Conservation (phyloP, 192 early-diverging fungal species). For the Coemansia sp. region DNA sequence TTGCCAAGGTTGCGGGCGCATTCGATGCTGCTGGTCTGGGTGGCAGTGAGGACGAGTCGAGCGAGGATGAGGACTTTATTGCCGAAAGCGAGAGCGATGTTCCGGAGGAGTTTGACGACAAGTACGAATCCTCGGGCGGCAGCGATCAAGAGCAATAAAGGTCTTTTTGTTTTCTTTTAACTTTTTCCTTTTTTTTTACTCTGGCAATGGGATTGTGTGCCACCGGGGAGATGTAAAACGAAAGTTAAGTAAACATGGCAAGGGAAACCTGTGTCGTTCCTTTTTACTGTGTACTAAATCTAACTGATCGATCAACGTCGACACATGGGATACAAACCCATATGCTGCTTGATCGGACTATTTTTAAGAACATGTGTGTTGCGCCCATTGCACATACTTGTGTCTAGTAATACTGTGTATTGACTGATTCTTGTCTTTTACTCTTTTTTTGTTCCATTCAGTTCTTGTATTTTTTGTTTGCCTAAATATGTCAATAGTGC, state of each 20-base stretch:
- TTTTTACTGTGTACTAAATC: too few species aligned
- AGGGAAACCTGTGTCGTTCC: too few species aligned
- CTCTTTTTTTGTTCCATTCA: too few species aligned
- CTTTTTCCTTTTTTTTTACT: too few species aligned
- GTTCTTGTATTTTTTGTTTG: too few species aligned
- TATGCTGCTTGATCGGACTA: neutral
- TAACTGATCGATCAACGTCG: too few species aligned
- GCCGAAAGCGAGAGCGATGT: slow-evolving; percentile 75
- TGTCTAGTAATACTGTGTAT: too few species aligned
- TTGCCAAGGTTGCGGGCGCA: slow-evolving; percentile 19
- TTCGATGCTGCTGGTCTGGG: slow-evolving; percentile 44
- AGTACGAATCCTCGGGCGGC: slow-evolving; percentile 50
- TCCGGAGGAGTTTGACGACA: slow-evolving; percentile 75
- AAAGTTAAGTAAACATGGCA: too few species aligned
- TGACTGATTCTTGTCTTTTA: too few species aligned
- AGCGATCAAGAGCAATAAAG: slow-evolving; percentile 12
- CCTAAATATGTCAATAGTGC: slow-evolving; percentile 18
- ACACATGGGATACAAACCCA: neutral
- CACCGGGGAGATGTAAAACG: too few species aligned
- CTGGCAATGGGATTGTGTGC: too few species aligned
- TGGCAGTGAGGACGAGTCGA: slow-evolving; percentile 68
- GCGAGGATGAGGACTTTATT: slow-evolving; percentile 90
- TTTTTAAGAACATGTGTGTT: neutral
- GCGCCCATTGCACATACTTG: too few species aligned
- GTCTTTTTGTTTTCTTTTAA: neutral